phyloP scores from a whole-genome alignment of 805 yeast species.

The Millerozyma miso region DNA sequence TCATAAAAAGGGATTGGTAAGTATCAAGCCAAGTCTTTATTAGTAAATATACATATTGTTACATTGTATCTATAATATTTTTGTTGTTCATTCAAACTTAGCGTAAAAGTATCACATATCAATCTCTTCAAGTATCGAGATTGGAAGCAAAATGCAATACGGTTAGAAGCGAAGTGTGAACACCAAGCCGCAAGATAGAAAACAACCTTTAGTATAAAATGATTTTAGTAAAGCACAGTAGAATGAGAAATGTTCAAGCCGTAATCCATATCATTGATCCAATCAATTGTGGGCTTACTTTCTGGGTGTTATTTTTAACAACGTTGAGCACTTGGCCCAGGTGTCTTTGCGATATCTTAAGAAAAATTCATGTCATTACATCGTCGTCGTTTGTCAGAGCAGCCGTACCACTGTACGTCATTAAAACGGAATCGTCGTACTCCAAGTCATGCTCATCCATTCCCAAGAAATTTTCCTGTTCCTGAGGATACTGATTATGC shows the following conservation, averaged over 20 bases:
- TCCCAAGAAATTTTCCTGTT: conserved; percentile 37
- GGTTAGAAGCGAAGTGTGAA: too few relatives aligned
- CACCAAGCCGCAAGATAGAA: neutral
- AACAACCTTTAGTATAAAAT: neutral
- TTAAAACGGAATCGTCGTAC: conserved; percentile 4
- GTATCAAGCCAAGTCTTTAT: conserved; percentile 6
- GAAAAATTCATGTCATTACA: neutral
- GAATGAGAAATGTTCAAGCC: neutral
- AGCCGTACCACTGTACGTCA: neutral
- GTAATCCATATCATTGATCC: neutral
- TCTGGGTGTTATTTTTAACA: too few relatives aligned
- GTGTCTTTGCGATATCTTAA: too few relatives aligned
- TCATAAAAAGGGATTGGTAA: conserved; percentile 26
- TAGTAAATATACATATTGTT: neutral
- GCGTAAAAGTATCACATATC: too few relatives aligned
- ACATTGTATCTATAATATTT: neutral
- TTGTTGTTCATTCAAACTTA: too few relatives aligned
- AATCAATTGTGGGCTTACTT: too few relatives aligned
- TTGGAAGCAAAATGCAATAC: too few relatives aligned
- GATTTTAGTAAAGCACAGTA: neutral
- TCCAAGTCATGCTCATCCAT: conserved; percentile 20
- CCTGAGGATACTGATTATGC: conserved; percentile 19
- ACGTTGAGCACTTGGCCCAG: too few relatives aligned
- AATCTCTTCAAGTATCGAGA: too few relatives aligned
- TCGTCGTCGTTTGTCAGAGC: neutral